These are phyloP conservation scores for Trichoderma simmonsii DNA, from an alignment of 2,329 filamentous ascomycete species.

Conservation along the genomic window DNA sequence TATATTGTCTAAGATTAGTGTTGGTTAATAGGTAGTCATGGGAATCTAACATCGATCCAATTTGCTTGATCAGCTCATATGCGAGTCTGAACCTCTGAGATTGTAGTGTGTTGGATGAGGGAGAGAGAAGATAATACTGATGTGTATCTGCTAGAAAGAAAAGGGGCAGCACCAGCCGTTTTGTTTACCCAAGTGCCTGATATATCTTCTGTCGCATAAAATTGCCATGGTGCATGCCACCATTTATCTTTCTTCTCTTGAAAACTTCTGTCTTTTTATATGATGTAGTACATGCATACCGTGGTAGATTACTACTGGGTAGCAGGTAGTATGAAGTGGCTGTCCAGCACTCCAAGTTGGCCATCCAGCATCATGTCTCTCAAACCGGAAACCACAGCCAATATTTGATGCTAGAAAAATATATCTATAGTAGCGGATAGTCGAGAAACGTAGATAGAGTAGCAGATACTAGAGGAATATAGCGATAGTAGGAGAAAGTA, in stretches of 20 bases:
- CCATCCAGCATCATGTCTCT: neutral
- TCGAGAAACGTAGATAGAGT: neutral
- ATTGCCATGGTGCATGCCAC: neutral
- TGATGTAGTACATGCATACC: neutral
- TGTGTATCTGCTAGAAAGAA: neutral
- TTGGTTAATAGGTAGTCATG: neutral
- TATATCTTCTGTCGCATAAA: neutral
- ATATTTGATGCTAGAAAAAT: no score
- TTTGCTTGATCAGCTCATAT: neutral
- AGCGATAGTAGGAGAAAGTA: neutral
- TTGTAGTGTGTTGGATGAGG: neutral
- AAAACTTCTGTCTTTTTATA: neutral
- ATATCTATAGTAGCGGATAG: neutral
- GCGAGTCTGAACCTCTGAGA: rapidly evolving
- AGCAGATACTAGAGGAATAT: neutral
- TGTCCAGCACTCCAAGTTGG: no score
- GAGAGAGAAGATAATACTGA: neutral
- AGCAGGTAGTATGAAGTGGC: no score
- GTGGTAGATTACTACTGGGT: no score
- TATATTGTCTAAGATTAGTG: neutral
- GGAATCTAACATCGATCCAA: neutral
- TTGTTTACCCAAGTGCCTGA: neutral
- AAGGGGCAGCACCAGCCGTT: no score
- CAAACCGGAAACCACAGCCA: no score
- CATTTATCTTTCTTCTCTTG: neutral